phyloP scores from a whole-genome alignment of 345 rosid species.

The Hibiscus mutabilis region DNA sequence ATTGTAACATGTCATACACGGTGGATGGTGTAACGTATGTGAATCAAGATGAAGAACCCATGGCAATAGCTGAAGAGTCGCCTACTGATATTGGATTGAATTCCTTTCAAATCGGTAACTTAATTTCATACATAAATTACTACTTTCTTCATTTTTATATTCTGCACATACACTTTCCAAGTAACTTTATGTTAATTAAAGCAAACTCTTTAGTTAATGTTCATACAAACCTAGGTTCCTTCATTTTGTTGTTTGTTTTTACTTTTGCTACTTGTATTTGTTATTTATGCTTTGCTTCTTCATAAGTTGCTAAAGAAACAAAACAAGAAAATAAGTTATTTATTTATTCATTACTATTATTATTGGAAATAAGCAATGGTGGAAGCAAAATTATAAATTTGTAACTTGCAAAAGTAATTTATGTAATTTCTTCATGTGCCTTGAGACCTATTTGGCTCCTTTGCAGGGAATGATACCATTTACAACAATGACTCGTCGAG shows the following conservation, averaged over 20 bases:
- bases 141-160: neutral
- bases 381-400: neutral
- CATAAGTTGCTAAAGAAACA: neutral
- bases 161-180: neutral
- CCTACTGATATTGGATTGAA: conserved; percentile 27
- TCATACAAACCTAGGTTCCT: neutral
- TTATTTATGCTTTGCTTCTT: neutral
- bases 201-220: neutral
- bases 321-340: neutral
- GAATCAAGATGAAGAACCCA: conserved; percentile 52
- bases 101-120: conserved; percentile 26
- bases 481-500: conserved; percentile 25
- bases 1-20: conserved; percentile 41
- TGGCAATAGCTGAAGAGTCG: conserved; percentile 52
- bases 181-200: neutral
- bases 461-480: conserved; percentile 34
- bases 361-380: neutral
- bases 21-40: conserved; percentile 46
- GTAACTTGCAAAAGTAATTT: no score
- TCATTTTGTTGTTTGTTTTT: neutral
- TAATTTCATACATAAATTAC: neutral
- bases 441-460: neutral
- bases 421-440: neutral
- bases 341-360: no score
- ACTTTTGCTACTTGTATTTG: neutral